Conservation (phyloP, 192 early-diverging fungal species). For the Neocallimastix lanati region DNA sequence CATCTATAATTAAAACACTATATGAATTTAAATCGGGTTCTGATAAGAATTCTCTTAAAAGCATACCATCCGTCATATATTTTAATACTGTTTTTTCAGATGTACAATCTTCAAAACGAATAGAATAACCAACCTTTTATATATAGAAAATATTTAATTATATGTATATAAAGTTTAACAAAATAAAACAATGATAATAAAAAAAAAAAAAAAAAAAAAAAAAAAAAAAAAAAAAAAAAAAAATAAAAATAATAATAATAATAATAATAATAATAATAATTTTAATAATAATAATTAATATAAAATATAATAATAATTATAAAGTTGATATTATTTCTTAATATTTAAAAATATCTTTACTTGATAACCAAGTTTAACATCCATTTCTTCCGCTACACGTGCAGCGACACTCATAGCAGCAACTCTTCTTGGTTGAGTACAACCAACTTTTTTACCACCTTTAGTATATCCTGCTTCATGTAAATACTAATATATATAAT, state of each 20-base stretch:
- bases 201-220: too few relatives aligned
- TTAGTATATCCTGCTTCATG: conserved; percentile 89
- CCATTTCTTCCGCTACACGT: conserved; percentile 94
- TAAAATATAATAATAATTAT: too few relatives aligned
- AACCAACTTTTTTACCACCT: conserved; percentile 66
- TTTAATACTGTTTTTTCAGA: conserved; percentile 85
- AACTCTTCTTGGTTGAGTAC: conserved; percentile 94
- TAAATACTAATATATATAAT: conserved; percentile 78
- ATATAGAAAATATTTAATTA: too few relatives aligned
- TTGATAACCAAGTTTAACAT: conserved; percentile 62
- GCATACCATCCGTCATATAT: conserved; percentile 98
- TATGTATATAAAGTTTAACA: too few relatives aligned
- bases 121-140: conserved; percentile 81
- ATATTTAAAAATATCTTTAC: background rate
- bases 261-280: too few relatives aligned
- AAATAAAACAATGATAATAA: too few relatives aligned
- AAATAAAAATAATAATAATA: too few relatives aligned
- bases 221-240: too few relatives aligned
- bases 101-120: conserved; percentile 96
- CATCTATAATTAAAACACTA: conserved; percentile 90
- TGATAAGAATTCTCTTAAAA: conserved; percentile 91
- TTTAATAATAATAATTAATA: too few relatives aligned
- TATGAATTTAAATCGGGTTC: conserved; percentile 84
- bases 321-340: too few relatives aligned
- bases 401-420: conserved; percentile 96